phyloP scores from a whole-genome alignment of 805 yeast species.

The Candida ficus region DNA sequence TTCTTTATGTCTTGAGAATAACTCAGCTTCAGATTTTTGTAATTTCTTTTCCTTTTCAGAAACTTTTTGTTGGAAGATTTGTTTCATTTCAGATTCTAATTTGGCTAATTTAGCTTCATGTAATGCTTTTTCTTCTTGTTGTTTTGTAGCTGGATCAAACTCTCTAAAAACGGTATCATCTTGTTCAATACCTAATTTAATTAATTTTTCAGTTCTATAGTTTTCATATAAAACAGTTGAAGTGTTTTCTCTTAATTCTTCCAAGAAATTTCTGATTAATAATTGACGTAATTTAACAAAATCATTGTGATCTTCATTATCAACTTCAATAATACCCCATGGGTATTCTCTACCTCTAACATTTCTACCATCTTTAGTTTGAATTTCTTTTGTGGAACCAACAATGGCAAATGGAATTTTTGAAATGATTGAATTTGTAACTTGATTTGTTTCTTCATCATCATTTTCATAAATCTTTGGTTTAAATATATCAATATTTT shows the following conservation, averaged over 20 bases:
- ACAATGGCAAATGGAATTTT: slow-evolving; percentile 90
- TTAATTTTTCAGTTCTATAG: slow-evolving; percentile 81
- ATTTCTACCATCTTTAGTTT: slow-evolving; percentile 62
- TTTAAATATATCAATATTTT: slow-evolving; percentile 68
- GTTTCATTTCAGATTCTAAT: slow-evolving; percentile 95
- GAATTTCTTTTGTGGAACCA: slow-evolving; percentile 76
- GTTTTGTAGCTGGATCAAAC: slow-evolving; percentile 87
- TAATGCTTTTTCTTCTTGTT: slow-evolving; percentile 86
- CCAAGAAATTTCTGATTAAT: slow-evolving; percentile 84
- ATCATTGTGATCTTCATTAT: slow-evolving; percentile 90
- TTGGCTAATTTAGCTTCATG: slow-evolving; percentile 92
- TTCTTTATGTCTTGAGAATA: slow-evolving; percentile 92
- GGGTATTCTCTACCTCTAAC: slow-evolving; percentile 94
- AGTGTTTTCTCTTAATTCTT: slow-evolving; percentile 88
- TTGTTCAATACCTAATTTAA: slow-evolving; percentile 81
- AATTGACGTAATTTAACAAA: slow-evolving; percentile 85
- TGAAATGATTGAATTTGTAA: slow-evolving; percentile 60
- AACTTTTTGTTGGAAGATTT: slow-evolving; percentile 94
- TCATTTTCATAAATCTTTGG: slow-evolving; percentile 78
- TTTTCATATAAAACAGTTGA: slow-evolving; percentile 72
- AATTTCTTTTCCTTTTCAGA: slow-evolving; percentile 94
- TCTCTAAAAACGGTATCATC: slow-evolving; percentile 91
- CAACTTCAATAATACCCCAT: slow-evolving; percentile 96
- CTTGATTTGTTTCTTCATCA: slow-evolving; percentile 74
- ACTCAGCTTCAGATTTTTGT: slow-evolving; percentile 94